Percentiles rank a stretch among this genome's conserved stretches.
phyloP scores from a whole-genome alignment of 768 basidiomycete species.

The Tricholoma hemisulphureum region DNA sequence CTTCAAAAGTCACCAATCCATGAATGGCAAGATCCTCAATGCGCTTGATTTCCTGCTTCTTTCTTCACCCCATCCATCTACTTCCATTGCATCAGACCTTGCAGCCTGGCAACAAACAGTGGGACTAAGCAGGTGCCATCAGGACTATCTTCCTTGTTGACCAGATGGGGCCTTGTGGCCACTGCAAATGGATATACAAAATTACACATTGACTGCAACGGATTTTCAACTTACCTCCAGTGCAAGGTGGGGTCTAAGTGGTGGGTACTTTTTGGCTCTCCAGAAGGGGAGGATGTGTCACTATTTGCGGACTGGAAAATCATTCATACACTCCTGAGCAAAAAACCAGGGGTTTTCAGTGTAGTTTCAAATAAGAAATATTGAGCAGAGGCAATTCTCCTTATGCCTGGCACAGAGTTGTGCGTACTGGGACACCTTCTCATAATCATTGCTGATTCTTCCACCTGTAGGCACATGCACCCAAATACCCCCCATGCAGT shows the following conservation, averaged over 20 bases:
- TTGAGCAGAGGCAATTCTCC: conserved; percentile 6
- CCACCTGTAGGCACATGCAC: conserved; percentile 10
- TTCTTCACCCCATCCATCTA: neutral
- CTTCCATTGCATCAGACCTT: neutral
- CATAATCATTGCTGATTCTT: neutral
- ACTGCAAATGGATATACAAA: conserved; percentile 7
- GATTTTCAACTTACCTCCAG: conserved; percentile 10
- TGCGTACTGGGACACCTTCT: neutral
- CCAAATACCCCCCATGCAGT: conserved; percentile 18
- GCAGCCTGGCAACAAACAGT: neutral
- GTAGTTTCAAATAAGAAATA: too few species aligned
- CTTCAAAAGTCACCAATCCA: neutral
- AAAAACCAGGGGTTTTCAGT: neutral
- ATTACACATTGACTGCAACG: conserved; percentile 19
- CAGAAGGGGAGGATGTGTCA: neutral
- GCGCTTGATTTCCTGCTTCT: neutral
- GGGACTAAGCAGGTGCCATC: neutral
- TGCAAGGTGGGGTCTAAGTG: conserved; percentile 8
- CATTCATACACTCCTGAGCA: neutral
- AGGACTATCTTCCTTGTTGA: neutral
- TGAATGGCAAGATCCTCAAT: neutral
- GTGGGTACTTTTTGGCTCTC: conserved; percentile 13
- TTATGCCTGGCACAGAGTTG: conserved; percentile 5
- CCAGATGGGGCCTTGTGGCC: conserved; percentile 16
- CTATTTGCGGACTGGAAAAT: neutral